Percentiles rank a stretch among this genome's conserved stretches.
Evolutionary conservation across 1,284 basidiomycete species (phyloP).

Genomic region (Pyrrhoderma lamaoense): DNA sequence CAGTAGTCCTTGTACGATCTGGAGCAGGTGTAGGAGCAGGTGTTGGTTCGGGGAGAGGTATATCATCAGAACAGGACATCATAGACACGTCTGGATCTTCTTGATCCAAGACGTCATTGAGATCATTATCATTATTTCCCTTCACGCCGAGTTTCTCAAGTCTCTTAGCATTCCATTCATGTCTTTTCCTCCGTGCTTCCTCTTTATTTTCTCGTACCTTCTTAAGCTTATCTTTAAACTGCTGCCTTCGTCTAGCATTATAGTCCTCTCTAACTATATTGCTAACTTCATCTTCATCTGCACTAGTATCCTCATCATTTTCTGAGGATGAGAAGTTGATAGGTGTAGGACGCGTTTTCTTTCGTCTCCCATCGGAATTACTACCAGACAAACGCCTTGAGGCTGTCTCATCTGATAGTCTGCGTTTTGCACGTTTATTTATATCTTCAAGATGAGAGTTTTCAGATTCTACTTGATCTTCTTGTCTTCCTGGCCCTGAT

Average conservation of each 20-base stretch:
- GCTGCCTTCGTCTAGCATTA: conserved; percentile 1
- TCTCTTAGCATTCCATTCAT: conserved; percentile 27
- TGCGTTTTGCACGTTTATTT: conserved; percentile 5
- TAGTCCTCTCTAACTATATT: conserved; percentile 48
- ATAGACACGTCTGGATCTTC: no score
- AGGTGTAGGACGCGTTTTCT: conserved; percentile 3
- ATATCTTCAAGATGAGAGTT: not conserved
- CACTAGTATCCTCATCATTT: conserved; percentile 37
- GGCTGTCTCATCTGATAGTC: conserved; percentile 2
- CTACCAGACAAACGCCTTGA: conserved; percentile 7
- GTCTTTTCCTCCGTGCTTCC: conserved; percentile 28
- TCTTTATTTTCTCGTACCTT: conserved; percentile 26
- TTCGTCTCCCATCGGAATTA: conserved; percentile 7
- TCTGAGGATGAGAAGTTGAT: conserved; percentile 15
- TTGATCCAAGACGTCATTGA: no score
- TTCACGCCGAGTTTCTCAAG: conserved; percentile 7
- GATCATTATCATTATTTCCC: no score
- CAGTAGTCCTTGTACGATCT: no score
- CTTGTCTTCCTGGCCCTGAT: not conserved
- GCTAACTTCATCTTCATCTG: conserved; percentile 38
- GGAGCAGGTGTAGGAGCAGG: no score
- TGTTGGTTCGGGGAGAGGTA: no score
- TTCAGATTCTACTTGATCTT: not conserved
- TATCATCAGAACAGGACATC: no score
- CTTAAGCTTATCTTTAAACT: conserved; percentile 21